Conservation (phyloP, 192 early-diverging fungal species). For the Backusella sp. region DNA sequence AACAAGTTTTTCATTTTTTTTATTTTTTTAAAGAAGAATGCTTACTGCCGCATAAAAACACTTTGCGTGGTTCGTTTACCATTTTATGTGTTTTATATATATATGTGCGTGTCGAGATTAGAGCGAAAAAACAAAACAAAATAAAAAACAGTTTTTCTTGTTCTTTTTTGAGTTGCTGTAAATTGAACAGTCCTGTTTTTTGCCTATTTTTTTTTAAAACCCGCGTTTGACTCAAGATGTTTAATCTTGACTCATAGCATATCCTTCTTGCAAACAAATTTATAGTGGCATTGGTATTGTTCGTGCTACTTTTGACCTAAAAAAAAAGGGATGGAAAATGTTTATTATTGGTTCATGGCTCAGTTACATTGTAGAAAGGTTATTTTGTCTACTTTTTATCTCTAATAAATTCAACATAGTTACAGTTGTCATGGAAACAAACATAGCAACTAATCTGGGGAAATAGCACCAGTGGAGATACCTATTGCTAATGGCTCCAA, state of each 20-base stretch:
- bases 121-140: neutral
- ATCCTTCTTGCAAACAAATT: neutral
- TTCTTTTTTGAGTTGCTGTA: neutral
- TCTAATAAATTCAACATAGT: too few species aligned
- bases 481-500: too few species aligned
- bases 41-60: constrained; percentile 48
- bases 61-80: constrained; percentile 26
- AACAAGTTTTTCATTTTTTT: neutral
- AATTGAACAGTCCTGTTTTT: constrained; percentile 5
- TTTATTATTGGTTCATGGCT: too few species aligned
- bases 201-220: neutral
- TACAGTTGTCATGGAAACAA: too few species aligned
- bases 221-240: neutral
- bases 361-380: too few species aligned
- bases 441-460: too few species aligned
- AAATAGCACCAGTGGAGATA: too few species aligned
- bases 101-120: neutral
- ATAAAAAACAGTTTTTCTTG: neutral
- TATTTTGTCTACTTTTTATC: too few species aligned
- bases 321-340: too few species aligned
- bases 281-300: neutral
- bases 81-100: neutral
- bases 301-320: neutral
- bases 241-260: neutral
- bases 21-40: neutral